Conservation (phyloP, 495 filamentous ascomycete species). For the Polyplosphaeria fusca region DNA sequence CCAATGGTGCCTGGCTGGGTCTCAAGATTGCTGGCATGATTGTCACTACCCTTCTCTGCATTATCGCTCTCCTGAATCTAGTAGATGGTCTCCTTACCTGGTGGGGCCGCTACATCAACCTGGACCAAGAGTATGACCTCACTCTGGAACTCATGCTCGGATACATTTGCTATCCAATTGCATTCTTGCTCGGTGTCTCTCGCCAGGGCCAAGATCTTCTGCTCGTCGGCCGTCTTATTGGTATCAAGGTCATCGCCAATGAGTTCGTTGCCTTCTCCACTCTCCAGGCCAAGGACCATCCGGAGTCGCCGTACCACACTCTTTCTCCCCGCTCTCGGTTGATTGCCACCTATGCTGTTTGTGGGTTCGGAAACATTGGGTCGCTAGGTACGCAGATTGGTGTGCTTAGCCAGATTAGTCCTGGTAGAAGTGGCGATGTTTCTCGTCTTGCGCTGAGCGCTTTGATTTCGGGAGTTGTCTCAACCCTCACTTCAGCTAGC, state of each 20-base stretch:
- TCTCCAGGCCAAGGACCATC: slow-evolving; percentile 42
- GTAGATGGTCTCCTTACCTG: slow-evolving; percentile 76
- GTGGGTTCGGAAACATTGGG: slow-evolving; percentile 68
- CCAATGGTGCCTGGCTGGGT: slow-evolving; percentile 83
- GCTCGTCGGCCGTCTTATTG: slow-evolving; percentile 75
- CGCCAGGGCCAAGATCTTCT: slow-evolving; percentile 62
- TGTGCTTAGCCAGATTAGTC: slow-evolving; percentile 76
- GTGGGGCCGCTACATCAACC: slow-evolving; percentile 84
- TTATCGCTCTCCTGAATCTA: slow-evolving; percentile 75
- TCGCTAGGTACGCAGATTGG: slow-evolving; percentile 84
- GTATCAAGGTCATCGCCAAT: slow-evolving; percentile 71
- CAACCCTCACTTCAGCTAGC: slow-evolving; percentile 74
- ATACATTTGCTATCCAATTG: slow-evolving; percentile 78
- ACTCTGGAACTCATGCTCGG: slow-evolving; percentile 75
- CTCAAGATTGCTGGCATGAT: slow-evolving; percentile 81
- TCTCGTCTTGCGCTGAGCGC: slow-evolving; percentile 72
- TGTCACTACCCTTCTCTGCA: slow-evolving; percentile 70
- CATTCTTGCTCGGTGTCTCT: slow-evolving; percentile 83
- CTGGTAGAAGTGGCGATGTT: slow-evolving; percentile 68
- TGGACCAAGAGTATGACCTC: slow-evolving; percentile 59
- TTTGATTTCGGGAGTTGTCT: slow-evolving; percentile 71
- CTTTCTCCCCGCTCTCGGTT: slow-evolving; percentile 68
- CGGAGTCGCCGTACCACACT: slow-evolving; percentile 46
- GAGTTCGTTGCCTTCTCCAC: slow-evolving; percentile 51
- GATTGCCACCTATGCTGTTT: slow-evolving; percentile 69